These are phyloP conservation scores for Brassica rapa DNA, from an alignment of 345 rosid genomes.

Conservation along the genomic window DNA sequence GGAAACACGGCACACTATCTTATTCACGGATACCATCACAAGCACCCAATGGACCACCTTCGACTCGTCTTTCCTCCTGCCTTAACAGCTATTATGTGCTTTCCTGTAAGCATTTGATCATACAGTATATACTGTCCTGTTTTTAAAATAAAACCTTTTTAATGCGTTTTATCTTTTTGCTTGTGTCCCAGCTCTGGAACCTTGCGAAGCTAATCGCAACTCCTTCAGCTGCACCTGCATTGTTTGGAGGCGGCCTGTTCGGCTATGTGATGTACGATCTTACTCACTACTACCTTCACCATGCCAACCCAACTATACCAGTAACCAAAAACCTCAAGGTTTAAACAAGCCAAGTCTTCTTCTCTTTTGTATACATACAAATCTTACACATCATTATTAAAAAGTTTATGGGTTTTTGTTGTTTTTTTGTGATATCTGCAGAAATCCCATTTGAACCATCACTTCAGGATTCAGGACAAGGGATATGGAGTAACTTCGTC, in stretches of 20 bases:
- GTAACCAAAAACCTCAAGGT: constrained; percentile 77
- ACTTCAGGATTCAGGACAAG: constrained; percentile 79
- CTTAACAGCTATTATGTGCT: constrained; percentile 62
- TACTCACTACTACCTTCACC: constrained; percentile 93
- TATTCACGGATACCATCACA: constrained; percentile 93
- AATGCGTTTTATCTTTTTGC: neutral
- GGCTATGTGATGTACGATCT: constrained; percentile 90
- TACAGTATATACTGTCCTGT: neutral
- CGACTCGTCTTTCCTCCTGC: constrained; percentile 93
- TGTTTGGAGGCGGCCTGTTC: constrained; percentile 85
- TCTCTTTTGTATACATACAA: neutral
- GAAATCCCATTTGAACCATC: constrained; percentile 96
- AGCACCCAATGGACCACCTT: constrained; percentile 93
- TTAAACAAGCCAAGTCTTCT: constrained; percentile 35
- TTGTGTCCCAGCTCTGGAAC: constrained; percentile 70
- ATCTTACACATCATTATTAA: neutral
- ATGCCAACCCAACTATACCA: constrained; percentile 72
- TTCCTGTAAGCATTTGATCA: constrained; percentile 56
- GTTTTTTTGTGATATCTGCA: constrained; percentile 34
- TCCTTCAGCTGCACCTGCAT: constrained; percentile 71
- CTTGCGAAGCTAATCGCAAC: constrained; percentile 57
- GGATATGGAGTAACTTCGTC: constrained; percentile 94
- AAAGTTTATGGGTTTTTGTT: neutral
- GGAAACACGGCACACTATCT: constrained; percentile 86
- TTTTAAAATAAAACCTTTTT: neutral